These are phyloP conservation scores for Pleomassaria siparia DNA, from an alignment of 2,329 filamentous ascomycete species.

Conservation along the genomic window DNA sequence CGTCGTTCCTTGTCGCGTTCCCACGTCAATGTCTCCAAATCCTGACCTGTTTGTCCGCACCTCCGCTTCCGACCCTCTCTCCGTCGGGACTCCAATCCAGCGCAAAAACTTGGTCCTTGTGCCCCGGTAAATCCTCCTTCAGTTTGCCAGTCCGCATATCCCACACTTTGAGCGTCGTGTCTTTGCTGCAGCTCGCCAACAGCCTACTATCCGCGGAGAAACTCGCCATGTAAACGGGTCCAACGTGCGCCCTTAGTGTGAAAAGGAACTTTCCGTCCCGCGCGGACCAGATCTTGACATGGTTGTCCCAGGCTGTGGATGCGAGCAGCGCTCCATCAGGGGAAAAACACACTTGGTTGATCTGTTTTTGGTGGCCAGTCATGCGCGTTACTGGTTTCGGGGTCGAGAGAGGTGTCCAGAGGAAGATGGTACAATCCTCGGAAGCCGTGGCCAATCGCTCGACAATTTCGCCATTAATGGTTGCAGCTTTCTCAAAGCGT, in stretches of 20 bases:
- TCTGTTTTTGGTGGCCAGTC: slow-evolving; percentile 93
- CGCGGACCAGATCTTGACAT: slow-evolving; percentile 88
- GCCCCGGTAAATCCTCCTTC: slow-evolving; percentile 79
- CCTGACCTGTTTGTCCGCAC: slow-evolving; percentile 79
- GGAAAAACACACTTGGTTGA: slow-evolving; percentile 94
- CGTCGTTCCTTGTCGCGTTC: background rate
- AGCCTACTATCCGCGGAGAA: slow-evolving; percentile 93
- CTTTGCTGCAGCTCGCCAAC: slow-evolving; percentile 83
- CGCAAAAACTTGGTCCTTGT: slow-evolving; percentile 90
- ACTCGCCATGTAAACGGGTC: slow-evolving; percentile 86
- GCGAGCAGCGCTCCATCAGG: slow-evolving; percentile 87
- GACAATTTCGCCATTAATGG: slow-evolving; percentile 70
- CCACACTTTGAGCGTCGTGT: slow-evolving; percentile 94
- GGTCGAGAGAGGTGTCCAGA: slow-evolving; percentile 79
- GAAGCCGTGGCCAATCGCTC: slow-evolving; percentile 88
- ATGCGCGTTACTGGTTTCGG: slow-evolving; percentile 86
- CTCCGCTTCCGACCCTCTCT: slow-evolving; percentile 83
- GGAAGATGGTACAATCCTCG: slow-evolving; percentile 94
- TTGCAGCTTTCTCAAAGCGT: slow-evolving; percentile 83
- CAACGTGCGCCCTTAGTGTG: slow-evolving; percentile 85
- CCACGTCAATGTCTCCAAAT: slow-evolving; percentile 61
- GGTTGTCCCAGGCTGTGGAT: slow-evolving; percentile 89
- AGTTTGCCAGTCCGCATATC: slow-evolving; percentile 84
- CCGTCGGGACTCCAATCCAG: slow-evolving; percentile 96
- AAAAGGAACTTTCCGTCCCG: slow-evolving; percentile 76